Evolutionary conservation across 1,139 yeast species (phyloP).

Genomic region (Hemisphaericaspora xylofermentans): DNA sequence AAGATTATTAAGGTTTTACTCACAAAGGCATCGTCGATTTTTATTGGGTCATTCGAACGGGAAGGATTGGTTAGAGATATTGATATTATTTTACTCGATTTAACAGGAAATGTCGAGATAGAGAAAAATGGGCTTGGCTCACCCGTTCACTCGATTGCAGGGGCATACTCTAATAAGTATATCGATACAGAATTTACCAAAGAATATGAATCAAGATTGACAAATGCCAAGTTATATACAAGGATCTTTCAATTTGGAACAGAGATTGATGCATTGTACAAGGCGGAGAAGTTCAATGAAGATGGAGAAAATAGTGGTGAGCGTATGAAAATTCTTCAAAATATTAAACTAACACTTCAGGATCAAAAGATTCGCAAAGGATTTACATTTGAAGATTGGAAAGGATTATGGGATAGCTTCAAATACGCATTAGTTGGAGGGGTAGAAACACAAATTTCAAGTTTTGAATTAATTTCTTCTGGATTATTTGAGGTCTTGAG

Average conservation of each 20-base stretch:
- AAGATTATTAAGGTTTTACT: conserved; percentile 29
- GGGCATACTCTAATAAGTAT: conserved; percentile 25
- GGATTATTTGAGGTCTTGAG: conserved; percentile 58
- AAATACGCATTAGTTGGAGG: conserved; percentile 26
- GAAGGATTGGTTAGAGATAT: conserved; percentile 72
- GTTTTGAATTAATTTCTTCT: conserved; percentile 74
- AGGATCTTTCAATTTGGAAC: conserved; percentile 20
- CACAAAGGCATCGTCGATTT: conserved; percentile 42
- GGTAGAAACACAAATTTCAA: conserved; percentile 44
- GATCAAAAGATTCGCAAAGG: conserved; percentile 11
- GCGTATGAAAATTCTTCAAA: conserved; percentile 19
- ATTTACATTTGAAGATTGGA: conserved; percentile 41
- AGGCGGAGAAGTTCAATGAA: conserved; percentile 16
- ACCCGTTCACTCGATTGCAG: conserved; percentile 9
- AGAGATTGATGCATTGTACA: conserved; percentile 22
- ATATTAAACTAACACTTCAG: conserved; percentile 17
- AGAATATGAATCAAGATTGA: conserved; percentile 26
- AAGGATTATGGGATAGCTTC: conserved; percentile 46
- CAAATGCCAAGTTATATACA: conserved; percentile 20
- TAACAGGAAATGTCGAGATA: conserved; percentile 12
- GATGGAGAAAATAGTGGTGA: conserved; percentile 16
- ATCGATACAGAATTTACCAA: conserved; percentile 36
- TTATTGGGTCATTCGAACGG: conserved; percentile 54
- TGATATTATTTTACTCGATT: conserved; percentile 19
- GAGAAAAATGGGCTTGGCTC: conserved; percentile 12